Evolutionary conservation across 306 rosid species (phyloP).

Genomic region (Myrica gale): DNA sequence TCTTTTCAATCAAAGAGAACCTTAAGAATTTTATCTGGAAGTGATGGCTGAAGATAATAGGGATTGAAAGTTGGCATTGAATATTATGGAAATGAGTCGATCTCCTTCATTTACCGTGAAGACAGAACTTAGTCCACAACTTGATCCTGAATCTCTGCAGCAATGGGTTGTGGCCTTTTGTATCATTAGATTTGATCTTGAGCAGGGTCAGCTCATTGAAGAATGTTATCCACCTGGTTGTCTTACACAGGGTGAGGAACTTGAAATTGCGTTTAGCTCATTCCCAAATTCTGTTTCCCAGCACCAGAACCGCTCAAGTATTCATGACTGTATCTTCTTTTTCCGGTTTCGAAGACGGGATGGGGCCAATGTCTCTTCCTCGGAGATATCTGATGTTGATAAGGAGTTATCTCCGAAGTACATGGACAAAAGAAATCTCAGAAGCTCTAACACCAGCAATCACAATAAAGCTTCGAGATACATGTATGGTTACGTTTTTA

Average conservation of each 20-base stretch:
- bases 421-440: constrained; percentile 29
- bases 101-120: constrained; percentile 70
- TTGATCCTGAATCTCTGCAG: constrained; percentile 64
- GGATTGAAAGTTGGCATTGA: constrained; percentile 27
- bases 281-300: constrained; percentile 88
- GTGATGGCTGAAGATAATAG: constrained; percentile 29
- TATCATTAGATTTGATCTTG: constrained; percentile 80
- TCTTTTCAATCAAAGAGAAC: constrained; percentile 31
- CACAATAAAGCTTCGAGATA: constrained; percentile 41
- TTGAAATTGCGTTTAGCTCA: constrained; percentile 75
- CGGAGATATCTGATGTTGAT: constrained; percentile 40
- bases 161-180: constrained; percentile 82
- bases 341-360: constrained; percentile 58
- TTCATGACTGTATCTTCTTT: constrained; percentile 88
- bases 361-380: constrained; percentile 34
- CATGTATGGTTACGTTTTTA: constrained; percentile 89
- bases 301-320: constrained; percentile 80
- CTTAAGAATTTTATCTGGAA: constrained; percentile 30
- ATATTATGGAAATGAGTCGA: constrained; percentile 63
- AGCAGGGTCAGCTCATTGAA: constrained; percentile 92
- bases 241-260: constrained; percentile 78
- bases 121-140: constrained; percentile 64
- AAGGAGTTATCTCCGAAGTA: constrained; percentile 38
- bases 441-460: constrained; percentile 33
- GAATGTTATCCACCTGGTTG: constrained; percentile 81